Evolutionary conservation across 2,329 filamentous ascomycete species (phyloP).

Genomic region (Colletotrichum eremochloae): DNA sequence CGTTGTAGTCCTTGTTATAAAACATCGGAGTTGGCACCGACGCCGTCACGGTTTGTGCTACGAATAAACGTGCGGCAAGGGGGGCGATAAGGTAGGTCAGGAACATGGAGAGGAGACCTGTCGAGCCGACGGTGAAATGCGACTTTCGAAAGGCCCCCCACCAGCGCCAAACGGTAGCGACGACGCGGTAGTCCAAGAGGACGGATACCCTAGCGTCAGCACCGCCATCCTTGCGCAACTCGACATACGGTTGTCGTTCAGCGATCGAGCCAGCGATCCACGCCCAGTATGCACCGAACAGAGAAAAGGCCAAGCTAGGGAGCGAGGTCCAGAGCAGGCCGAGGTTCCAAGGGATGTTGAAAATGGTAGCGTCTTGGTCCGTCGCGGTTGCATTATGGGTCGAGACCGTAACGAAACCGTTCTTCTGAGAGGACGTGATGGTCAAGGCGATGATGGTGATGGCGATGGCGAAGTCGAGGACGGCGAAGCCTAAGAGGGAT

Average conservation of each 20-base stretch:
- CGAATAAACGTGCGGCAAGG: constrained; percentile 18
- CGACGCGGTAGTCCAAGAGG: constrained; percentile 23
- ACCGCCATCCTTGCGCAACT: constrained; percentile 14
- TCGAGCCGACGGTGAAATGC: constrained; percentile 14
- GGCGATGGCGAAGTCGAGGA: constrained; percentile 6
- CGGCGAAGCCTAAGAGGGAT: constrained; percentile 5
- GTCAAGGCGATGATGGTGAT: constrained; percentile 1
- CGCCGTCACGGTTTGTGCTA: not conserved
- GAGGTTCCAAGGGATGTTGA: constrained; percentile 5
- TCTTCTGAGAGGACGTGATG: constrained; percentile 3
- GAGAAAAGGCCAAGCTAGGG: constrained; percentile 11
- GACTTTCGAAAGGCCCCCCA: constrained; percentile 7
- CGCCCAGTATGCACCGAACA: constrained; percentile 23
- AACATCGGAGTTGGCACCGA: not conserved
- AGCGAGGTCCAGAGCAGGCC: constrained; percentile 15
- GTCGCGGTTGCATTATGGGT: not conserved
- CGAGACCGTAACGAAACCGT: constrained; percentile 15
- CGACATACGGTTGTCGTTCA: constrained; percentile 21
- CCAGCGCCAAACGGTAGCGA: constrained; percentile 19
- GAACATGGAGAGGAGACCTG: not conserved
- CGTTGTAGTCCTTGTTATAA: not conserved
- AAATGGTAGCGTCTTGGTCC: not conserved
- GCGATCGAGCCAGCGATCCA: constrained; percentile 13
- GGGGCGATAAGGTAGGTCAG: constrained; percentile 14
- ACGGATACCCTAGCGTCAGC: constrained; percentile 1